Base-by-base conservation (phyloP, 306 rosid genomes). In the Lotus japonicus region DNA sequence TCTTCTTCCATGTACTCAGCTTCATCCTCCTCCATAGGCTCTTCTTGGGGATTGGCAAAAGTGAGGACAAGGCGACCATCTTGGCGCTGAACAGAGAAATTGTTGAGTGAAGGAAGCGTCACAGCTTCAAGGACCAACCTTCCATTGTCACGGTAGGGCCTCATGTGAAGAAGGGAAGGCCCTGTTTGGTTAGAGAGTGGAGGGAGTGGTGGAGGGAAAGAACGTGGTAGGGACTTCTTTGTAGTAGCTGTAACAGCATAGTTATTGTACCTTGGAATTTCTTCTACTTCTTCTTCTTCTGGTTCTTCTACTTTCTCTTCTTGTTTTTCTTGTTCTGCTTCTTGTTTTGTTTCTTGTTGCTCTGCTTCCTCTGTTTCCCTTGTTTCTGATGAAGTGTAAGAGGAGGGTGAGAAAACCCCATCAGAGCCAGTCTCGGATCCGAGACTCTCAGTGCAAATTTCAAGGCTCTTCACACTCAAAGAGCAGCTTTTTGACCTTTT, bases 351-450 rank as follows among this genome's bases (percentile, higher is more conserved):
- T 18, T 7, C 69, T 11, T 65, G 35, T 1, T 67, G 57, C 35
- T 46, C 54, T 26, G 15, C n/a, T 2, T 66, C 75, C 21, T 71
- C 75, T 42, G 43, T 18, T 28, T 80, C 89, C 17, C 72, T 81
- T 5, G 62, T 70, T 58, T 78, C 88, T 0, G 87, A 85, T 12
- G 87, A 33, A 0, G 86, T 65, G 67, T 79, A 78, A 0, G 89
- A 84, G 0, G 89, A 31, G 0, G 7, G 36, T 31, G 36, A 78
- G 64, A 86, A 81, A 48, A 86, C 84, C 0, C 79, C 88, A 44
- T 94, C 96, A 10, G 96, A 86, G 67, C 96, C 97, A 11, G 96
- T 87, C 77, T 94, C 99, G n/a, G 97, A 90, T 11, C 99, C 99
- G 9, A 94, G 99, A 42, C 84, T 81, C 66, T 94, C 99, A 0